Base-by-base conservation (phyloP, 2,329 filamentous ascomycete species). In the Aureobasidium sp. region DNA sequence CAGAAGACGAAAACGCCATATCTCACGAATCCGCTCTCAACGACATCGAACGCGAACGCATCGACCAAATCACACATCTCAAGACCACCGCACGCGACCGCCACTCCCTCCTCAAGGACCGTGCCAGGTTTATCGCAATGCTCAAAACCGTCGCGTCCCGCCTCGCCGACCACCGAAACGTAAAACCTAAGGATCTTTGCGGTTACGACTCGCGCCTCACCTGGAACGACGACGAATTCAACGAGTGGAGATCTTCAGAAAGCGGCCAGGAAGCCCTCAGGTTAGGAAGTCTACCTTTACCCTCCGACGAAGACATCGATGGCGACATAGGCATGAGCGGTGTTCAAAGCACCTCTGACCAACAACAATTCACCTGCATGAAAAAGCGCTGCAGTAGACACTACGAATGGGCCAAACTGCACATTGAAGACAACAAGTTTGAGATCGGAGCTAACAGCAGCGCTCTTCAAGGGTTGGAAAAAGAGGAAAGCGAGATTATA, bases 151-250 rank as follows among this genome's bases (percentile, higher is more conserved):
- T 75, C 55, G 76, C 76, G 3, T 66, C 69, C 1, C 69, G 72
- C 7, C 67, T 73, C 3, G 77, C 77, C 3, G 75, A 77, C 49
- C 73, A 75, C 48, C 76, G 78, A 64, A 77, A 77, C 58, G 67
- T 80, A 50, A 81, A 81, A 62, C 68, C 72, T 41, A 88, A 90
- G 70, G 87, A 91, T 63, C 83, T 86, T 53, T 92, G 89, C 73
- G 89, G 88, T 61, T 92, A 90, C 73, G 89, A 91, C 71, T 76
- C 78, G n/a, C 81, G 88, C 1, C 80, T 92, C 25, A 82, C 86
- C 69, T 83, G 83, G 66, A 83, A 86, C 34, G 84, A 86, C 45
- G 82, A 82, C 44, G 81, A 86, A 59, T 91, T 91, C 69, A 78
- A 79, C 3, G 77, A 75, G 15, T 92, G 86, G 78, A 75, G 80